Evolutionary conservation across 2,329 filamentous ascomycete genomes (phyloP).

Genomic region (Cladophialophora immunda): DNA sequence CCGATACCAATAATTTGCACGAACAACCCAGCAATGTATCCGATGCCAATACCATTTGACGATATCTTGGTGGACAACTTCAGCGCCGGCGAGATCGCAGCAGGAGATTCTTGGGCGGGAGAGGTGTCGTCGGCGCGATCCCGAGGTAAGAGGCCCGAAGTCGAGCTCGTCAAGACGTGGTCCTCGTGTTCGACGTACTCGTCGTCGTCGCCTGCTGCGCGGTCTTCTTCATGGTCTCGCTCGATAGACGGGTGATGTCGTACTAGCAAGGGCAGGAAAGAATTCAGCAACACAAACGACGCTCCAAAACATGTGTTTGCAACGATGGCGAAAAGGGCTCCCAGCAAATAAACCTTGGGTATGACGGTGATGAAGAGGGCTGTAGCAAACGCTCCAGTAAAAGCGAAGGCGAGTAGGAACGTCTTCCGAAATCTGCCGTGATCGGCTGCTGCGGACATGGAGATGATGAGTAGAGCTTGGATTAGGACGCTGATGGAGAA

Average conservation of each 20-base stretch:
- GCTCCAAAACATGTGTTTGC: slow-evolving; percentile 95
- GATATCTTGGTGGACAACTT: slow-evolving; percentile 89
- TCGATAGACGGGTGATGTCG: slow-evolving; percentile 74
- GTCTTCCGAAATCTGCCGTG: slow-evolving; percentile 92
- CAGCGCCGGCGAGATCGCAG: slow-evolving; percentile 70
- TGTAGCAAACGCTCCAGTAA: slow-evolving; percentile 79
- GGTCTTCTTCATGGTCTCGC: slow-evolving; percentile 20
- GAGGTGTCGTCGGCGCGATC: slow-evolving; percentile 41
- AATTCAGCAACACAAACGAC: slow-evolving; percentile 94
- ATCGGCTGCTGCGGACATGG: slow-evolving; percentile 94
- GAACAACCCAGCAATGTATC: slow-evolving; percentile 85
- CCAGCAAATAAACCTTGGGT: slow-evolving; percentile 79
- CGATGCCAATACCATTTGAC: slow-evolving; percentile 90
- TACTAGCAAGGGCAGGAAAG: slow-evolving; percentile 89
- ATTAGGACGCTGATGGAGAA: slow-evolving; percentile 91
- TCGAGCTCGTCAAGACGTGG: slow-evolving; percentile 29
- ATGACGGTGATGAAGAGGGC: slow-evolving; percentile 87
- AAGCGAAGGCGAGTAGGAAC: slow-evolving; percentile 84
- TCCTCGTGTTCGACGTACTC: slow-evolving; percentile 30
- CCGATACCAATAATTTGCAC: slow-evolving; percentile 83
- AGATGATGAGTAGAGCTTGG: slow-evolving; percentile 90
- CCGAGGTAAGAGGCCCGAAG: slow-evolving; percentile 41
- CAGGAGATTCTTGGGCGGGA: slow-evolving; percentile 29
- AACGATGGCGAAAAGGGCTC: slow-evolving; percentile 83
- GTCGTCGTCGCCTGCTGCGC: slow-evolving; percentile 17